Conservation (phyloP, 192 early-diverging fungal genomes). For the Coemansia sp. region DNA sequence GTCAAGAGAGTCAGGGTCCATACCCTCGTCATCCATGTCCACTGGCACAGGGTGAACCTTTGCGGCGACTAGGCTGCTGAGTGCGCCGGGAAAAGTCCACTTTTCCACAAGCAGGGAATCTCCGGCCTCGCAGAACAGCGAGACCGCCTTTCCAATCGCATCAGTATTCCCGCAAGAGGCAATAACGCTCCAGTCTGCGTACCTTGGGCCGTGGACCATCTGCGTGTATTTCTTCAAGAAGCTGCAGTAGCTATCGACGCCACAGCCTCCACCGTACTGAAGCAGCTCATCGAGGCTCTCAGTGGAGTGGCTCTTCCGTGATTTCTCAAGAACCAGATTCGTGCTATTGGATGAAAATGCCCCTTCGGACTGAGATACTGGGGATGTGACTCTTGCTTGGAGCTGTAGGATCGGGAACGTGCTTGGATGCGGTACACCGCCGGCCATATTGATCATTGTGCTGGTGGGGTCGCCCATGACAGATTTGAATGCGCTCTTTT, state of each 20-base stretch:
- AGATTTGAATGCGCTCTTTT: constrained; percentile 52
- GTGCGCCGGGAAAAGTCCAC: constrained; percentile 63
- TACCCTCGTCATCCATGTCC: constrained; percentile 63
- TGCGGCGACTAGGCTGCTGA: constrained; percentile 55
- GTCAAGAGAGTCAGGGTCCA: constrained; percentile 64
- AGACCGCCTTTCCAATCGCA: constrained; percentile 57
- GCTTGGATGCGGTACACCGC: constrained; percentile 66
- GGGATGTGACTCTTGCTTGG: constrained; percentile 51
- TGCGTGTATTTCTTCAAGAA: constrained; percentile 57
- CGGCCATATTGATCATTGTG: constrained; percentile 69
- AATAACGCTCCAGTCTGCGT: constrained; percentile 67
- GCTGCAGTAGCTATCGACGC: constrained; percentile 54
- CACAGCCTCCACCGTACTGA: constrained; percentile 64
- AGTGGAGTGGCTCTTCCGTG: constrained; percentile 11
- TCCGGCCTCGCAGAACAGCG: constrained; percentile 61
- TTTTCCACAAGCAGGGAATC: constrained; percentile 63
- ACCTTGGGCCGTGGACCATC: constrained; percentile 54
- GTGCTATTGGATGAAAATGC: constrained; percentile 13
- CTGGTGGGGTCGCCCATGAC: constrained; percentile 52
- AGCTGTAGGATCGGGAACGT: constrained; percentile 69
- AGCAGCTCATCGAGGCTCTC: constrained; percentile 56
- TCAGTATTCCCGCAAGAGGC: constrained; percentile 65
- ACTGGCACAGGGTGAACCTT: constrained; percentile 55
- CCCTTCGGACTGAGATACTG: background rate
- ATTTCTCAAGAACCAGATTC: constrained; percentile 43